A percentile compares a stretch with the other conserved stretches of the same genome.
These are phyloP conservation scores for Mycena belliarum DNA, from an alignment of 768 basidiomycete genomes.

Conservation along the genomic window DNA sequence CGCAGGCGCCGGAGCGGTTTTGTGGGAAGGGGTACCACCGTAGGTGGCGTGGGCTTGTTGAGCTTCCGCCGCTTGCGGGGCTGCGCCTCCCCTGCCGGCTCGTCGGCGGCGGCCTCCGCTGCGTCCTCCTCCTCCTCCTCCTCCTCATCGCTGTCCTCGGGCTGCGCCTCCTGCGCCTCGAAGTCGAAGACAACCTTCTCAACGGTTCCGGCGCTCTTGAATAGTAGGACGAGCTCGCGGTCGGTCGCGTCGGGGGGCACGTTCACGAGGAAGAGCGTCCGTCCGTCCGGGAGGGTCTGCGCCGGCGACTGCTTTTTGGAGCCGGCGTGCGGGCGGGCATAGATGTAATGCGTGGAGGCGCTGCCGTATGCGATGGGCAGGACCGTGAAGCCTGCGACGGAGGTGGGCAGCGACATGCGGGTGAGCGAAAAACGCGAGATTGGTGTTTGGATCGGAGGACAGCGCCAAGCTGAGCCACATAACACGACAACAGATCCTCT, in stretches of 20 bases:
- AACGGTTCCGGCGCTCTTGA: conserved; percentile 74
- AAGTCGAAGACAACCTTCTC: conserved; percentile 72
- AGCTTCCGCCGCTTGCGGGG: conserved; percentile 44
- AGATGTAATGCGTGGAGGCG: conserved; percentile 66
- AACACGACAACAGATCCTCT: conserved; percentile 1
- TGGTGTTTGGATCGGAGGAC: neutral
- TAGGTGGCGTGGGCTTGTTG: conserved; percentile 40
- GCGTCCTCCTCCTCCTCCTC: conserved; percentile 40
- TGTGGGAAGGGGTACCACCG: conserved; percentile 62
- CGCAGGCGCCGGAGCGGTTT: conserved; percentile 54
- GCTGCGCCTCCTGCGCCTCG: conserved; percentile 41
- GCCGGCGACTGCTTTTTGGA: conserved; percentile 43
- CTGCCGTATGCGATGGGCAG: conserved; percentile 14
- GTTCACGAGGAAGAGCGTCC: conserved; percentile 89
- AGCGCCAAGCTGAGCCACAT: neutral
- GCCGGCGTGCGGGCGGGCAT: conserved; percentile 65
- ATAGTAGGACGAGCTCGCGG: conserved; percentile 74
- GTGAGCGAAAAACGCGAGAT: neutral
- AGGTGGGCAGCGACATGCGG: conserved; percentile 22
- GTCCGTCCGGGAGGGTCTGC: conserved; percentile 49
- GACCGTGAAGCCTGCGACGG: conserved; percentile 27
- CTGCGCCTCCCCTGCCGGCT: conserved; percentile 24
- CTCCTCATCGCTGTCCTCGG: conserved; percentile 42
- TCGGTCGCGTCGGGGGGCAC: conserved; percentile 87
- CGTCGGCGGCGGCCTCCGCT: conserved; percentile 31